Base-by-base conservation (phyloP, 495 filamentous ascomycete species). In the Staphylotrichum longicolle region DNA sequence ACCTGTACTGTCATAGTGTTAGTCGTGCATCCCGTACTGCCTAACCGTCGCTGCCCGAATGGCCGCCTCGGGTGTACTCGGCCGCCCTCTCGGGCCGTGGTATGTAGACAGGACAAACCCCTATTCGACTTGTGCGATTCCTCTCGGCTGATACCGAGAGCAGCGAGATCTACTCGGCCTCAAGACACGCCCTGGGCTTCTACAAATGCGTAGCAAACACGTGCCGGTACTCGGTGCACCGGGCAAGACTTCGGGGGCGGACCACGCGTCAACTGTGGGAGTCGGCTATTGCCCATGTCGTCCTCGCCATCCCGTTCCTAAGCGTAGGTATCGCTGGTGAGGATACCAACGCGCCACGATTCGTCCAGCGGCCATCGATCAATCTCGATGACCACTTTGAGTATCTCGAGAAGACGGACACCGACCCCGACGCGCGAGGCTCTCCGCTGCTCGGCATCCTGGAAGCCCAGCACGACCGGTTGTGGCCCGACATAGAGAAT, bases 181-280 rank as follows among this genome's bases (percentile, higher is more conserved):
- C 74, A 40, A 62, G 74, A 58, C 66, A 68, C 33, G 63, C 64
- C 4, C 44, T 76, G 15, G 68, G 66, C 34, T 63, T 76, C 14
- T 74, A 76, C 60, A 57, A 62, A 33, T 70, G 68, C 58, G 70
- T 74, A 0, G 67, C 73, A 54, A 67, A 74, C 14, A 72, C 69
- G 3, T 72, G 68, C 53, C 70, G 71, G 10, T 76, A 71, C 49
- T 14, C 58, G 15, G 58, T 72, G 7, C 66, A 71, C 0, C 10
- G 34, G 30, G 11, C 57, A 15, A 32, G n/a, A 11, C 42, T 56
- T 8, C 39, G 55, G 10, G 51, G 54, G 7, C 30, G 33, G 11
- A 30, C 52, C 12, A 32, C 67, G 4, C 56, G 51, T 5, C 50
- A 52, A 3, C 39, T 54, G 7, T 39, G 76, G 11, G 60, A 72